These are phyloP conservation scores for Castanea sativa DNA, from an alignment of 306 rosid species.

Conservation along the genomic window DNA sequence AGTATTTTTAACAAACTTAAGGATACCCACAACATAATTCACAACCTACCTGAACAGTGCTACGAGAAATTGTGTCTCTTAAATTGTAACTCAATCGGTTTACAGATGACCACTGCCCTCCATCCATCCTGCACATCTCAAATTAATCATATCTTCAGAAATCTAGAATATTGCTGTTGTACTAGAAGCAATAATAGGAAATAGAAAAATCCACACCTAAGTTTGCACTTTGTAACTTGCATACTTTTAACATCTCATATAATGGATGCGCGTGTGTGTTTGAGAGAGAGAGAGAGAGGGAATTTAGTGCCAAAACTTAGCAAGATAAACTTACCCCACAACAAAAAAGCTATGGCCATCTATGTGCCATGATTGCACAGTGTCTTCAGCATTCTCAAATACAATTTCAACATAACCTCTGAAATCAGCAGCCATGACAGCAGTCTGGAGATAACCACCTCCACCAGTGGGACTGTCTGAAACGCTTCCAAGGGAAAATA, in stretches of 20 bases:
- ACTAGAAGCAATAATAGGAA: not conserved
- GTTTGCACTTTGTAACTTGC: not conserved
- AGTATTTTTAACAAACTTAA: too few relatives aligned
- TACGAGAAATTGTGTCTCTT: slow-evolving; percentile 74
- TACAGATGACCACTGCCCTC: slow-evolving; percentile 70
- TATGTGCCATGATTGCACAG: slow-evolving; percentile 76
- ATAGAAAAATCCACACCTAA: not conserved
- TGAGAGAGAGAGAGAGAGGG: not conserved
- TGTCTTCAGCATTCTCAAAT: slow-evolving; percentile 73
- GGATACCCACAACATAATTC: not conserved
- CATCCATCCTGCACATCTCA: slow-evolving; percentile 64
- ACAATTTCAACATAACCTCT: slow-evolving; percentile 62
- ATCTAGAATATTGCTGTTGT: not conserved
- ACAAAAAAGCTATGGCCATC: slow-evolving; percentile 76
- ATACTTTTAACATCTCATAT: not conserved
- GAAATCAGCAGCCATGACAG: slow-evolving; percentile 76
- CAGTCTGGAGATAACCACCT: slow-evolving; percentile 63
- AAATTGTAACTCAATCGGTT: slow-evolving; percentile 65
- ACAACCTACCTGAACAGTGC: slow-evolving; percentile 65
- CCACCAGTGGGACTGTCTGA: slow-evolving; percentile 57
- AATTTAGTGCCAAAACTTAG: not conserved
- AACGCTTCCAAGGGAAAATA: slow-evolving; percentile 64
- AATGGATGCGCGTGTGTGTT: too few relatives aligned
- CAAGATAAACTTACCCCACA: slow-evolving; percentile 60
- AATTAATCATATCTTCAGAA: slow-evolving; percentile 6